Evolutionary conservation across 2,329 filamentous ascomycete genomes (phyloP), one percentile per base, ranked within the genome.

Genomic region (Capronia epimyces): DNA sequence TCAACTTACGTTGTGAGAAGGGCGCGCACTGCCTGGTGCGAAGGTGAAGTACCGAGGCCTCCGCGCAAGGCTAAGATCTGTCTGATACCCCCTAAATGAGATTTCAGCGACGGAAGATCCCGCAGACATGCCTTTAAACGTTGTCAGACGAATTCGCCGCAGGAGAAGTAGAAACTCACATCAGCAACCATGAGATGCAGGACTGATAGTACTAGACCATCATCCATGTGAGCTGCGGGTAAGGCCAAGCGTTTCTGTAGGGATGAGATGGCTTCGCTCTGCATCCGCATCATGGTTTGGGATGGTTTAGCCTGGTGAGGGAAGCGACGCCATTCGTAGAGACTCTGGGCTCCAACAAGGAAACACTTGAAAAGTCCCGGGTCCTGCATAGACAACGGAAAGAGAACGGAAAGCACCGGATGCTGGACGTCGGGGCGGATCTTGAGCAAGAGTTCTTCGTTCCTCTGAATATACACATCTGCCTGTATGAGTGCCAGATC

Each of bases 181-280:
- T 53, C 50, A 16, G 50, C 54, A 13, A 52, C 40, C 54, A 56
- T 56, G n/a, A 56, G 40, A 32, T 56, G 54, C 16, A 52, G 24
- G 8, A 56, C 43, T 13, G 54, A 50, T n/a, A 53, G 31, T 15
- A 56, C 25, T 21, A 56, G n/a, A 22, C 50, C 47, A 43, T 56
- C 54, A 25, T 56, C 54, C 2, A 53, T 42, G 22, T 51, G 44
- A n/a, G 54, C 50, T 3, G 29, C 32, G 3, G 50, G 50, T n/a
- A 39, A 27, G 22, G 50, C 40, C 39, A 53, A 40, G 5, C 54
- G 54, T 34, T 51, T 50, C 22, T 49, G 50, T 21, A 56, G 29
- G 3, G 50, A 29, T 22, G 44, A 21, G 15, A 53, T 50, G 16
- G 54, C 54, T n/a, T 56, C 50, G 25, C 46, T 53, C 25, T 56